phyloP scores from a whole-genome alignment of 2,329 filamentous ascomycete genomes.

The Penicillium polonicum region DNA sequence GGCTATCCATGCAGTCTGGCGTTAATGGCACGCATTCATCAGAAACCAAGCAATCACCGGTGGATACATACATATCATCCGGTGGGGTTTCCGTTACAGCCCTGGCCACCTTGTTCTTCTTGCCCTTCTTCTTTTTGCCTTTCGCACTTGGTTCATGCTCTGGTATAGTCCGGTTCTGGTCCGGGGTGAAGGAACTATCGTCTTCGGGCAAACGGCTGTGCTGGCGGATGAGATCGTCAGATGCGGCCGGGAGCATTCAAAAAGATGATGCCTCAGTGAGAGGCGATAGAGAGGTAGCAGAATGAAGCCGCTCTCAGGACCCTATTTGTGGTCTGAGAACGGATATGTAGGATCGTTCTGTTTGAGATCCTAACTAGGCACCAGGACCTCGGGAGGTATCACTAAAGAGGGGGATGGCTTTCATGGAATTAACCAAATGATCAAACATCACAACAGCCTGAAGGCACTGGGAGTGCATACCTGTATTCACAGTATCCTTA shows the following conservation, averaged over 20 bases:
- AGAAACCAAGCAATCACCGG: neutral
- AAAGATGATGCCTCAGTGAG: slow-evolving; percentile 31
- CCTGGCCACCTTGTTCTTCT: slow-evolving; percentile 39
- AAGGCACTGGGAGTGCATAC: slow-evolving; percentile 1
- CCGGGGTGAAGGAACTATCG: slow-evolving; percentile 29
- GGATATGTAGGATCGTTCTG: slow-evolving; percentile 16
- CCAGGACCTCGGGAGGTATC: slow-evolving; percentile 6
- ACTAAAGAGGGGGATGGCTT: slow-evolving; percentile 11
- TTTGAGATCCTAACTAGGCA: neutral
- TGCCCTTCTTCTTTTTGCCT: slow-evolving; percentile 43
- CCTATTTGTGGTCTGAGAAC: slow-evolving; percentile 36
- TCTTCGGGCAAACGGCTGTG: slow-evolving; percentile 37
- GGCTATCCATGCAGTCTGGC: slow-evolving; percentile 23
- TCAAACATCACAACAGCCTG: neutral
- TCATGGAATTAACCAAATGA: slow-evolving; percentile 6
- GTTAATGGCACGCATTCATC: slow-evolving; percentile 13
- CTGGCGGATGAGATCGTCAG: slow-evolving; percentile 40
- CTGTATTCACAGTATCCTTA: slow-evolving; percentile 1
- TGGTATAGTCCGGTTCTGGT: slow-evolving; percentile 25
- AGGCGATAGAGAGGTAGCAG: slow-evolving; percentile 24
- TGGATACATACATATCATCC: slow-evolving; percentile 39
- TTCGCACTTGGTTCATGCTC: slow-evolving; percentile 38
- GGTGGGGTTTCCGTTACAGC: slow-evolving; percentile 31
- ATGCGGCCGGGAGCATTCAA: slow-evolving; percentile 46
- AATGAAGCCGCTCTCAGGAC: slow-evolving; percentile 33